These are phyloP conservation scores for Terfezia claveryi DNA, from an alignment of 495 filamentous ascomycete genomes.

Conservation along the genomic window DNA sequence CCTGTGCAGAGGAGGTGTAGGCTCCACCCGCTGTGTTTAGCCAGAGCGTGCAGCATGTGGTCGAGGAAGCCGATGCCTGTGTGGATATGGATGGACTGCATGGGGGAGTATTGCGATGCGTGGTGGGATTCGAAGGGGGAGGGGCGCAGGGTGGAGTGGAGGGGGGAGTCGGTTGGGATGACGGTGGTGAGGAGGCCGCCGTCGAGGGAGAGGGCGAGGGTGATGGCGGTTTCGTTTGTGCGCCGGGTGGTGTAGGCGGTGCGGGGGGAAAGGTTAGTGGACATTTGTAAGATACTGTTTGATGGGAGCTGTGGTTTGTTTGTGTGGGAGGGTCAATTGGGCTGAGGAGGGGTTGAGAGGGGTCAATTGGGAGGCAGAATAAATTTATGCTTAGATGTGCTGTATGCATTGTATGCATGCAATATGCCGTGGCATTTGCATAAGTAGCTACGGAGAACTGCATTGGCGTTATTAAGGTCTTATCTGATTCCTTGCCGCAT, in stretches of 20 bases:
- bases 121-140: constrained; percentile 33
- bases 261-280: constrained; percentile 26
- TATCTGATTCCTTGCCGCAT: too few relatives aligned
- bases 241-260: constrained; percentile 56
- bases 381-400: too few relatives aligned
- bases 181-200: constrained; percentile 46
- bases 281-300: constrained; percentile 7
- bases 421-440: too few relatives aligned
- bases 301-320: too few relatives aligned
- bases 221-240: constrained; percentile 95
- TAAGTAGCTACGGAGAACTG: too few relatives aligned
- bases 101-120: constrained; percentile 56
- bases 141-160: constrained; percentile 22
- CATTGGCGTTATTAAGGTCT: too few relatives aligned
- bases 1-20: constrained; percentile 59
- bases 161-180: constrained; percentile 27
- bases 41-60: constrained; percentile 93
- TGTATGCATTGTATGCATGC: too few relatives aligned
- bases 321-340: too few relatives aligned
- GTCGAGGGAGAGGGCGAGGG: constrained; percentile 75
- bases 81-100: constrained; percentile 67
- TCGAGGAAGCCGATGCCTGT: constrained; percentile 97
- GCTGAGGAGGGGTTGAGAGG: too few relatives aligned
- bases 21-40: constrained; percentile 90
- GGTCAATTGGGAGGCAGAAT: too few relatives aligned